Conservation (phyloP, 805 yeast genomes). For the Tetrapisispora iriomotensis region DNA sequence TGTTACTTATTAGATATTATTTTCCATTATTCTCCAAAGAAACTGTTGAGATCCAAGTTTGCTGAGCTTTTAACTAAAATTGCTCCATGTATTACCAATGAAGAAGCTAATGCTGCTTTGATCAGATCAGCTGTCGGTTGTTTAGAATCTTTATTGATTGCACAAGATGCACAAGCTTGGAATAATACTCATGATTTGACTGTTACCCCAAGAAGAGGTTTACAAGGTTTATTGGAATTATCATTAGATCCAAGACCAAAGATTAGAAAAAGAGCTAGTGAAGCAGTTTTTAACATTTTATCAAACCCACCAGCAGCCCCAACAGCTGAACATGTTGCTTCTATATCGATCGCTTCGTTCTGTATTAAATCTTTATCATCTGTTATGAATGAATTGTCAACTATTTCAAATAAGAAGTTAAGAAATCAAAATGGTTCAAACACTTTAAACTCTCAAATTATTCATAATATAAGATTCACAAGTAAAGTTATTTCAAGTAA, state of each 20-base stretch:
- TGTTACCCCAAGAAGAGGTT: slow-evolving; percentile 66
- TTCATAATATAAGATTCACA: slow-evolving; percentile 72
- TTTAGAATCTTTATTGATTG: slow-evolving; percentile 64
- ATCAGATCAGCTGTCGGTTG: slow-evolving; percentile 79
- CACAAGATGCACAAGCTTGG: slow-evolving; percentile 82
- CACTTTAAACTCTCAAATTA: slow-evolving; percentile 47
- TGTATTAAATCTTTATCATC: slow-evolving; percentile 47
- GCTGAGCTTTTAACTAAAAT: slow-evolving; percentile 67
- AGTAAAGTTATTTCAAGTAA: slow-evolving; percentile 58
- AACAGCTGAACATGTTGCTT: slow-evolving; percentile 66
- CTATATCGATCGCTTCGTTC: slow-evolving; percentile 57
- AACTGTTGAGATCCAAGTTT: slow-evolving; percentile 63
- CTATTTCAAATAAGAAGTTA: slow-evolving; percentile 28
- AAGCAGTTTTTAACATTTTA: slow-evolving; percentile 63
- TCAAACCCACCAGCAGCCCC: slow-evolving; percentile 66
- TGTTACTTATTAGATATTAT: slow-evolving; percentile 75
- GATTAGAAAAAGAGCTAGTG: slow-evolving; percentile 90
- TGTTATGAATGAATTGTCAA: slow-evolving; percentile 33
- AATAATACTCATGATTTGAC: slow-evolving; percentile 38
- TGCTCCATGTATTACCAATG: slow-evolving; percentile 68
- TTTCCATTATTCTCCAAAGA: slow-evolving; percentile 61
- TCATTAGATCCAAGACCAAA: slow-evolving; percentile 87
- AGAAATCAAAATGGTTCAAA: slow-evolving; percentile 32
- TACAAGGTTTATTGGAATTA: slow-evolving; percentile 66
- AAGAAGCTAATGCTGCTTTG: slow-evolving; percentile 67